Conservation (phyloP, 805 yeast species). For the Myxozyma lipomycoides region DNA sequence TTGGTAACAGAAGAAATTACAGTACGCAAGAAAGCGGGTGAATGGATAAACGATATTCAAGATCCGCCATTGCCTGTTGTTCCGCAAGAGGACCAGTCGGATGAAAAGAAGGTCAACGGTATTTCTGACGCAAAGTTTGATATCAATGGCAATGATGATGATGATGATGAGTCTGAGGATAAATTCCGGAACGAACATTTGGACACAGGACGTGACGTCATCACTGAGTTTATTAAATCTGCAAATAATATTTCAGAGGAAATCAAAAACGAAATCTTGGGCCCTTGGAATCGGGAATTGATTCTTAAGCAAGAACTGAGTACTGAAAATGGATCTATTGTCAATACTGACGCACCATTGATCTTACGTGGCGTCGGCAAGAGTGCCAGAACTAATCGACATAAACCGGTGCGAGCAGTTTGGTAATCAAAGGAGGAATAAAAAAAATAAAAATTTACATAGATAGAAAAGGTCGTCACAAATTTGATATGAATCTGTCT, state of each 20-base stretch:
- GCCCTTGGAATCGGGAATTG: constrained; percentile 16
- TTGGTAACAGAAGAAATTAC: constrained; percentile 4
- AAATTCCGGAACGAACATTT: background rate
- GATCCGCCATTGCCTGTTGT: constrained; percentile 9
- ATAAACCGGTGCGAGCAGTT: constrained; percentile 5
- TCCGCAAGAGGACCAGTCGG: background rate
- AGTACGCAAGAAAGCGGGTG: background rate
- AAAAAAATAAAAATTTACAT: constrained; percentile 1
- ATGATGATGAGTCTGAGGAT: background rate
- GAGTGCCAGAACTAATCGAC: background rate
- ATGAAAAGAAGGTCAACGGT: background rate
- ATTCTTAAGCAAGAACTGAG: constrained; percentile 4
- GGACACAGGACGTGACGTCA: background rate
- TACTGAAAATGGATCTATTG: constrained; percentile 12
- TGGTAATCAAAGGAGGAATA: constrained; percentile 1
- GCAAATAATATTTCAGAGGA: background rate
- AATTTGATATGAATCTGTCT: background rate
- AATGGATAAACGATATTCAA: constrained; percentile 8
- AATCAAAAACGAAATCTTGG: constrained; percentile 5
- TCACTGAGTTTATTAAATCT: background rate
- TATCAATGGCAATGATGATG: background rate
- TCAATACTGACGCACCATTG: constrained; percentile 16
- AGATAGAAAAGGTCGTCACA: background rate
- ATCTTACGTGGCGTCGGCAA: constrained; percentile 3
- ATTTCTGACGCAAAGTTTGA: background rate